These are phyloP conservation scores for Tremella yokohamensis DNA, from an alignment of 768 basidiomycete genomes.

Conservation along the genomic window DNA sequence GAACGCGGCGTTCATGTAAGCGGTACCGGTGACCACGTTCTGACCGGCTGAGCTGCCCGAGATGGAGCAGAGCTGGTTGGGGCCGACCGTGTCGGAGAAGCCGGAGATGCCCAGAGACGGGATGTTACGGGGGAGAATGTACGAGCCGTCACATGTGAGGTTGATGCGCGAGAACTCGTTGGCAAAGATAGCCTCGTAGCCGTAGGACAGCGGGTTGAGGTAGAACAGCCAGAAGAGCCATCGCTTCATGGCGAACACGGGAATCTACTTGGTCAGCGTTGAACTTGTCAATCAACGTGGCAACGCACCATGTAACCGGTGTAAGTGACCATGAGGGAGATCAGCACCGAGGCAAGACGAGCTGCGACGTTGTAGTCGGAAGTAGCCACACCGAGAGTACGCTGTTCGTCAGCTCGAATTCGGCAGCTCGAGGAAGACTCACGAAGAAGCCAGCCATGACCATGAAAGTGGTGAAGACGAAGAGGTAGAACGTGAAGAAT, in stretches of 20 bases:
- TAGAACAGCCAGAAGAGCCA: constrained; percentile 74
- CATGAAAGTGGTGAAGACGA: constrained; percentile 59
- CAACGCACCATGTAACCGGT: constrained; percentile 34
- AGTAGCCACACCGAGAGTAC: constrained; percentile 56
- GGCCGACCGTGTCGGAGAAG: constrained; percentile 33
- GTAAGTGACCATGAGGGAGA: constrained; percentile 62
- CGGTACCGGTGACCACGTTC: constrained; percentile 57
- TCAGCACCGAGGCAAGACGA: constrained; percentile 64
- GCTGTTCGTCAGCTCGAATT: constrained; percentile 15
- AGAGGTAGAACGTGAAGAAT: constrained; percentile 57
- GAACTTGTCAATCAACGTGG: not conserved
- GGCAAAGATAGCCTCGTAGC: constrained; percentile 58
- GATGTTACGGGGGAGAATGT: constrained; percentile 44
- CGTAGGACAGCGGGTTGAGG: constrained; percentile 73
- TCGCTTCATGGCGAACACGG: constrained; percentile 43
- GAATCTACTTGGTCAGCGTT: constrained; percentile 32
- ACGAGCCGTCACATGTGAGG: constrained; percentile 39
- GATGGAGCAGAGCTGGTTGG: constrained; percentile 71
- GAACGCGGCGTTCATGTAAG: constrained; percentile 61
- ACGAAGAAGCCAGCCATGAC: constrained; percentile 78
- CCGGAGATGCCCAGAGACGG: constrained; percentile 33
- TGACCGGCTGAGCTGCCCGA: constrained; percentile 63
- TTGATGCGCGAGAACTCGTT: constrained; percentile 50
- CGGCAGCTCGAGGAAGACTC: constrained; percentile 55
- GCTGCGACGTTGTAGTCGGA: constrained; percentile 58